phyloP scores from a whole-genome alignment of 192 early-diverging fungal genomes.

The Linnemannia schmuckeri region DNA sequence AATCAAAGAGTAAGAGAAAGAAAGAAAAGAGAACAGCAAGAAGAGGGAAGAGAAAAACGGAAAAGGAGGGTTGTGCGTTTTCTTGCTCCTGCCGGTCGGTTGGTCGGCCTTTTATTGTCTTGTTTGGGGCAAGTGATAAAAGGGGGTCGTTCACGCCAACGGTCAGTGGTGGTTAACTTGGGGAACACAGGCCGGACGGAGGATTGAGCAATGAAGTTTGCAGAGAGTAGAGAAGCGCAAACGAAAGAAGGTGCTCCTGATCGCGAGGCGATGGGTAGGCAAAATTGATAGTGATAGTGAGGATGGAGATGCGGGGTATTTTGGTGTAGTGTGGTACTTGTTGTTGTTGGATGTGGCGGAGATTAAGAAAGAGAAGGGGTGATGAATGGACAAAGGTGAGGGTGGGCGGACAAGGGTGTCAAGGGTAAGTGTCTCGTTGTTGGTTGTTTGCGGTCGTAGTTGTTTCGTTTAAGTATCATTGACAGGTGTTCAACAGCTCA shows the following conservation, averaged over 20 bases:
- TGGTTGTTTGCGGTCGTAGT: neutral
- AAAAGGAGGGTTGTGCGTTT: neutral
- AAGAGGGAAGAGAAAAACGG: neutral
- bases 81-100: neutral
- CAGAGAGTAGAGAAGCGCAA: neutral
- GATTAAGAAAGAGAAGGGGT: neutral
- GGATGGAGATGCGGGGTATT: neutral
- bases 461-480: neutral
- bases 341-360: neutral
- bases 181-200: neutral
- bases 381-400: neutral
- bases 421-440: neutral
- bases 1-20: neutral
- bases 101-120: neutral
- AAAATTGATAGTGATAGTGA: neutral
- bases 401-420: neutral
- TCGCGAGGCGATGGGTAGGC: neutral
- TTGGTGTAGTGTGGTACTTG: neutral
- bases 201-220: neutral
- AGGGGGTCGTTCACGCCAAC: neutral
- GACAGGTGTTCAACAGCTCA: neutral
- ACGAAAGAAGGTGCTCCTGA: neutral
- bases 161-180: neutral
- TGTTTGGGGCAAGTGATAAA: neutral
- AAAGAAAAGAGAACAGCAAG: neutral